Percentiles rank a stretch among this genome's conserved stretches.
Evolutionary conservation across 345 rosid species (phyloP).

Genomic region (Eucalyptus victrix): DNA sequence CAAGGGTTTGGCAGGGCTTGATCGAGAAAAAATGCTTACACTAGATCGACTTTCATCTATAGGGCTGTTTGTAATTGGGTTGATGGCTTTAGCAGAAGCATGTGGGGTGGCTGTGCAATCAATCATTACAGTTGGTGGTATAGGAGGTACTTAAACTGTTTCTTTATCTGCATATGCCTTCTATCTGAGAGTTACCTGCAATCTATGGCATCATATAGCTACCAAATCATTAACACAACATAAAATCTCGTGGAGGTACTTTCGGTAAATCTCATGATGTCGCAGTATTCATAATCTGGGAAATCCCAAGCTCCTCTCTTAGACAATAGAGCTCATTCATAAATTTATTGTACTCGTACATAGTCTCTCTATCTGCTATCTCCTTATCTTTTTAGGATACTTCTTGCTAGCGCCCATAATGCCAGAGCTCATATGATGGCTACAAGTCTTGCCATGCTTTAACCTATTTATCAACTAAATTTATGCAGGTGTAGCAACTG

Average conservation of each 20-base stretch:
- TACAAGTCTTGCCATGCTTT: neutral
- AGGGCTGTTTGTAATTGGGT: conserved; percentile 65
- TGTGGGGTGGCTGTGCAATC: conserved; percentile 97
- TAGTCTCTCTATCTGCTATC: neutral
- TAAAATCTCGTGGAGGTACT: neutral
- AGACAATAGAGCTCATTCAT: neutral
- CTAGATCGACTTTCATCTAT: conserved; percentile 74
- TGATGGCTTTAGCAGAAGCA: conserved; percentile 89
- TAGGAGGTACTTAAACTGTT: conserved; percentile 49
- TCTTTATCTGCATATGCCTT: neutral
- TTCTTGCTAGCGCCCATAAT: neutral
- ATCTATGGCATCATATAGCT: neutral
- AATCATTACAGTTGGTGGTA: conserved; percentile 87
- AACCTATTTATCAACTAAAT: neutral
- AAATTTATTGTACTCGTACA: neutral
- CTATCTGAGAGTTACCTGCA: neutral
- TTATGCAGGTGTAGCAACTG: conserved; percentile 89
- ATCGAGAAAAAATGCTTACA: conserved; percentile 56
- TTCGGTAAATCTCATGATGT: neutral
- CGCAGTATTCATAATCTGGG: neutral
- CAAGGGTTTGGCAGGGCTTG: conserved; percentile 28
- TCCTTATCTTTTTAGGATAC: neutral
- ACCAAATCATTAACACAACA: neutral
- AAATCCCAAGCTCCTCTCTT: neutral
- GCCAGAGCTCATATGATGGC: neutral